phyloP scores from a whole-genome alignment of 768 basidiomycete species.

The Pleurotus salmoneostramineus region DNA sequence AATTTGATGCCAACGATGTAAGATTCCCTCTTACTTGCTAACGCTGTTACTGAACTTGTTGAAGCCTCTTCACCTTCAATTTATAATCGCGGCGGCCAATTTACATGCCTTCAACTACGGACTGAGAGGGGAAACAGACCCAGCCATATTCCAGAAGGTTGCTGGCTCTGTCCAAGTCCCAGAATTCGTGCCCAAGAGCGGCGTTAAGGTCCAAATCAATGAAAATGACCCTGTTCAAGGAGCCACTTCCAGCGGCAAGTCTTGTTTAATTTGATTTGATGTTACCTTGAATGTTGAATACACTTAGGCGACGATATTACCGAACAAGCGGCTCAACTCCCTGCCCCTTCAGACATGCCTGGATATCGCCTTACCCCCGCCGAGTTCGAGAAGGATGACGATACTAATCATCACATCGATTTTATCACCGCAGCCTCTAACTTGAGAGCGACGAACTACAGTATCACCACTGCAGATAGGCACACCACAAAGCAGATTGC shows the following conservation, averaged over 20 bases:
- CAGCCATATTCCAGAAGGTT: conserved; percentile 75
- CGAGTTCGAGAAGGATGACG: conserved; percentile 99
- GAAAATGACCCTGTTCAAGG: conserved; percentile 87
- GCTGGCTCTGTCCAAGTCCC: conserved; percentile 83
- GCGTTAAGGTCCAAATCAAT: conserved; percentile 89
- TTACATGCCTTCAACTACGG: conserved; percentile 98
- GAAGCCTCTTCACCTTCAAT: conserved; percentile 82
- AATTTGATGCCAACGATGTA: conserved; percentile 85
- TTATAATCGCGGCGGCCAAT: conserved; percentile 91
- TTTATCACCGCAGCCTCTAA: conserved; percentile 98
- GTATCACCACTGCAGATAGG: conserved; percentile 78
- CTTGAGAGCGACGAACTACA: conserved; percentile 93
- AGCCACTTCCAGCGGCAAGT: conserved; percentile 36
- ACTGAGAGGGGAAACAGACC: conserved; percentile 83
- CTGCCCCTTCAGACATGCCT: conserved; percentile 85
- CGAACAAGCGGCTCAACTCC: conserved; percentile 65
- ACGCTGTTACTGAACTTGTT: conserved; percentile 10
- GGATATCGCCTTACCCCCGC: conserved; percentile 96
- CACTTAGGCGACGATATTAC: conserved; percentile 46
- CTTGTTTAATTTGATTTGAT: background rate
- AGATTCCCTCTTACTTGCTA: conserved; percentile 23
- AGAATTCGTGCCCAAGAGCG: conserved; percentile 89
- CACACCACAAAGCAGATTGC: conserved; percentile 97
- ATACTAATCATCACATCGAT: conserved; percentile 96
- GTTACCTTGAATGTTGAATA: conserved; percentile 11